These are phyloP conservation scores for Hortiboletus flavorubellus DNA, from an alignment of 768 basidiomycete species.

Conservation along the genomic window DNA sequence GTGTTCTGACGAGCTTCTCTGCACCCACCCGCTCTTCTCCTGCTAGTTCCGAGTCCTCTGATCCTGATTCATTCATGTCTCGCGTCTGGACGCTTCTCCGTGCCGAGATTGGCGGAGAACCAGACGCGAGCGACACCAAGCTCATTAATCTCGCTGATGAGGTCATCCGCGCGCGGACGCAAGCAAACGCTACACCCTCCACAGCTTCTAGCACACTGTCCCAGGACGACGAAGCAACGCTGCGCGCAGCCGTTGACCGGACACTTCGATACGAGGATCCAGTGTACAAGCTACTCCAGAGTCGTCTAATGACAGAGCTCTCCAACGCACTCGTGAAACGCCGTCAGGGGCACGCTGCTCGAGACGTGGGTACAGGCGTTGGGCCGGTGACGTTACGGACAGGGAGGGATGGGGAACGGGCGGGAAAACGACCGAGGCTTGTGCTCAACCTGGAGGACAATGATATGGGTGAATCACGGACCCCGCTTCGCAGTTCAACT, in stretches of 20 bases:
- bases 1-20: conserved; percentile 50
- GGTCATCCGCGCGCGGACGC: conserved; percentile 52
- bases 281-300: conserved; percentile 62
- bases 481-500: not conserved
- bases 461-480: conserved; percentile 7
- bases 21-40: conserved; percentile 5
- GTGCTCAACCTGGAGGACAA: conserved; percentile 23
- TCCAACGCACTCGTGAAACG: conserved; percentile 26
- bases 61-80: conserved; percentile 42
- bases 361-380: not conserved
- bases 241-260: conserved; percentile 62
- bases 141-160: conserved; percentile 72
- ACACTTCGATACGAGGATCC: conserved; percentile 61
- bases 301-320: conserved; percentile 48
- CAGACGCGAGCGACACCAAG: conserved; percentile 44
- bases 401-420: conserved; percentile 26
- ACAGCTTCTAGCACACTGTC: conserved; percentile 10
- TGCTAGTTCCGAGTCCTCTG: conserved; percentile 5
- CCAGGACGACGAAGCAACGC: conserved; percentile 44
- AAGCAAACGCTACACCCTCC: conserved; percentile 7
- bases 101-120: conserved; percentile 45
- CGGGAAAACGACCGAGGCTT: conserved; percentile 26
- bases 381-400: conserved; percentile 32
- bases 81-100: conserved; percentile 67
- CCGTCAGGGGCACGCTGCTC: conserved; percentile 6